phyloP scores from a whole-genome alignment of 2,329 filamentous ascomycete genomes.

The Corynespora cassiicola region DNA sequence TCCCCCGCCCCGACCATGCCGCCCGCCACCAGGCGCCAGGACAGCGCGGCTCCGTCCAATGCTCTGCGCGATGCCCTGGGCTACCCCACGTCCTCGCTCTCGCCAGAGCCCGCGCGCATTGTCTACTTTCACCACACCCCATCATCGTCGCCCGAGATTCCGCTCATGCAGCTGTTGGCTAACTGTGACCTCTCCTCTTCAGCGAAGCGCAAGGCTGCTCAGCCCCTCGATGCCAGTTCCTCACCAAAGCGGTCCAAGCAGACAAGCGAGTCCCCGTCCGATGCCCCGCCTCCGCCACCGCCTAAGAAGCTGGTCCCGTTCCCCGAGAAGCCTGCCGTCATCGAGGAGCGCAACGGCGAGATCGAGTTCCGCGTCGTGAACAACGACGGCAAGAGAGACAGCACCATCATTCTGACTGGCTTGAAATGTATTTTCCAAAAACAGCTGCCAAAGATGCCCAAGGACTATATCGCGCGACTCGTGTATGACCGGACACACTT shows the following conservation, averaged over 20 bases:
- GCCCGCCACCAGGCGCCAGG: slow-evolving; percentile 1
- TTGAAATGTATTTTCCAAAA: slow-evolving; percentile 99
- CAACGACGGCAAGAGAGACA: slow-evolving; percentile 88
- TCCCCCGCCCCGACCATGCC: slow-evolving; percentile 3
- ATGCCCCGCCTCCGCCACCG: slow-evolving; percentile 46
- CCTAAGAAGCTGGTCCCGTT: slow-evolving; percentile 76
- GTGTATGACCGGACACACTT: slow-evolving; percentile 97
- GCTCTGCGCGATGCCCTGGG: slow-evolving; percentile 19
- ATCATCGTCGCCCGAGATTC: slow-evolving; percentile 17
- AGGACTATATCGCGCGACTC: slow-evolving; percentile 96
- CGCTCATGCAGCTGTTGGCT: slow-evolving; percentile 19
- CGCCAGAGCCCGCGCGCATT: slow-evolving; percentile 16
- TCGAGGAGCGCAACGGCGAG: slow-evolving; percentile 91
- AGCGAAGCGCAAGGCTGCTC: slow-evolving; percentile 77
- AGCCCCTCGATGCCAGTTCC: slow-evolving; percentile 64
- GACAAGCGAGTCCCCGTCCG: slow-evolving; percentile 43
- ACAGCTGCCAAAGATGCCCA: slow-evolving; percentile 98
- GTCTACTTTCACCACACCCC: not conserved
- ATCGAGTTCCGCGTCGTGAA: slow-evolving; percentile 98
- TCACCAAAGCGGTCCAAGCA: slow-evolving; percentile 65
- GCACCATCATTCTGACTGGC: slow-evolving; percentile 91
- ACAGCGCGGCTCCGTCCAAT: slow-evolving; percentile 3
- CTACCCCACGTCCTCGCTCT: slow-evolving; percentile 25
- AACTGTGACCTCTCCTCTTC: slow-evolving; percentile 13
- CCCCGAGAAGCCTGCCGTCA: slow-evolving; percentile 90